These are phyloP conservation scores for Flammula alnicola DNA, from an alignment of 1,284 basidiomycete species.

Conservation along the genomic window DNA sequence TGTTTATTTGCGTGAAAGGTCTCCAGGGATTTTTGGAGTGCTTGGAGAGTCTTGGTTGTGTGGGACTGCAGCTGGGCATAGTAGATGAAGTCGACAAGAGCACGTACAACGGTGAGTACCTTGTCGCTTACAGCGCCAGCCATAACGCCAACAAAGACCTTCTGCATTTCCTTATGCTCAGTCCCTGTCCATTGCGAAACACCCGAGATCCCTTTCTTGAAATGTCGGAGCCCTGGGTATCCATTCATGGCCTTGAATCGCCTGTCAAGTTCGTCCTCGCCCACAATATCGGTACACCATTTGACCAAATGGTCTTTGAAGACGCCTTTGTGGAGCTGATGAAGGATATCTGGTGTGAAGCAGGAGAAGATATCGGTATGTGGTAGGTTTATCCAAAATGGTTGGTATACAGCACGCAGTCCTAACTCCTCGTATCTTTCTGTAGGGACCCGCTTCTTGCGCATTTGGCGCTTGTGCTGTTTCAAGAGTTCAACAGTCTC, in stretches of 20 bases:
- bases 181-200: slow-evolving; percentile 32
- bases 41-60: slow-evolving; percentile 18
- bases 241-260: slow-evolving; percentile 29
- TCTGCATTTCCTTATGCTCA: slow-evolving; percentile 34
- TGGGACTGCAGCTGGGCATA: slow-evolving; percentile 29
- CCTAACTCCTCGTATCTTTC: slow-evolving; percentile 13
- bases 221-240: slow-evolving; percentile 30
- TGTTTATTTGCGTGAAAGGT: slow-evolving; percentile 24
- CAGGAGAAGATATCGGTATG: slow-evolving; percentile 35
- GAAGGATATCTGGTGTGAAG: slow-evolving; percentile 37
- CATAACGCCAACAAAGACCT: slow-evolving; percentile 28
- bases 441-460: slow-evolving; percentile 16
- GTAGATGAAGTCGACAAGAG: slow-evolving; percentile 34
- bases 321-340: slow-evolving; percentile 43
- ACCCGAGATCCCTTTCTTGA: slow-evolving; percentile 34
- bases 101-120: slow-evolving; percentile 22
- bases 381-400: slow-evolving; percentile 40
- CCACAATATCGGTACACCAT: slow-evolving; percentile 27
- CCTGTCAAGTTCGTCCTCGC: slow-evolving; percentile 31
- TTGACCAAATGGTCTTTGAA: slow-evolving; percentile 39
- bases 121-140: slow-evolving; percentile 16
- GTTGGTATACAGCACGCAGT: slow-evolving; percentile 21
- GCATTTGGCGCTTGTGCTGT: not conserved
- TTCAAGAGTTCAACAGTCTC: not conserved
- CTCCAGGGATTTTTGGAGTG: slow-evolving; percentile 17